These are phyloP conservation scores for Gymnopilus junonius DNA, from an alignment of 768 basidiomycete genomes.

Conservation along the genomic window DNA sequence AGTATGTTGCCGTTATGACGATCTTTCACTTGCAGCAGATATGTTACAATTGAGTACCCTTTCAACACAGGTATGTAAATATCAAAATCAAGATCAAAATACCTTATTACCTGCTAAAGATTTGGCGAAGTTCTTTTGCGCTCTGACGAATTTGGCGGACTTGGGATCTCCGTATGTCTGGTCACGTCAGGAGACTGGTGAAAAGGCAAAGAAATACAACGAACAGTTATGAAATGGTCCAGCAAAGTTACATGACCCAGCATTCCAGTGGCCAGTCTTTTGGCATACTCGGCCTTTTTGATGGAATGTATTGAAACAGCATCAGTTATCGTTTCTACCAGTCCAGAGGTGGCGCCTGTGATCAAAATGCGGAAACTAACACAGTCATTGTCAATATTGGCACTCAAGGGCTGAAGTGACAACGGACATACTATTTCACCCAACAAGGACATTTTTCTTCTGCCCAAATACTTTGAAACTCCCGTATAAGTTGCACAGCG, in stretches of 20 bases:
- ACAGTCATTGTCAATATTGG: not conserved
- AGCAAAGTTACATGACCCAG: constrained; percentile 87
- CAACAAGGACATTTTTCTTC: constrained; percentile 93
- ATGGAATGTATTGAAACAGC: constrained; percentile 99
- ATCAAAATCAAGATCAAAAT: not conserved
- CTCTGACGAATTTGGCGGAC: constrained; percentile 85
- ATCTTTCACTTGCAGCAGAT: constrained; percentile 96
- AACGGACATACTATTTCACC: constrained; percentile 78
- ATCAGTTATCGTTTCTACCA: constrained; percentile 98
- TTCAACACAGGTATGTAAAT: constrained; percentile 2
- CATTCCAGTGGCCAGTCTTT: constrained; percentile 77
- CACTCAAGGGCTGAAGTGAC: not conserved
- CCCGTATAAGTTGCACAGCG: constrained; percentile 91
- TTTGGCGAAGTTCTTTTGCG: constrained; percentile 93
- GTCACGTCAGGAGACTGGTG: not conserved
- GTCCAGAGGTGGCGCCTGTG: constrained; percentile 88
- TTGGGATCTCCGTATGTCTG: constrained; percentile 91
- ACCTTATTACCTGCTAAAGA: constrained; percentile 72
- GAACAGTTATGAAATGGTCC: constrained; percentile 89
- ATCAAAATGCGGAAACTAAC: constrained; percentile 93
- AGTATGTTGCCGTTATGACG: constrained; percentile 99
- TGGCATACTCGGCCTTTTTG: constrained; percentile 98
- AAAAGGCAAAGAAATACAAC: constrained; percentile 26
- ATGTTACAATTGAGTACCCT: constrained; percentile 97
- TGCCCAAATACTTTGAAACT: constrained; percentile 93